A percentile compares a stretch with the other conserved stretches of the same genome.
phyloP scores from a whole-genome alignment of 768 basidiomycete species.

The Boletellus ananas region DNA sequence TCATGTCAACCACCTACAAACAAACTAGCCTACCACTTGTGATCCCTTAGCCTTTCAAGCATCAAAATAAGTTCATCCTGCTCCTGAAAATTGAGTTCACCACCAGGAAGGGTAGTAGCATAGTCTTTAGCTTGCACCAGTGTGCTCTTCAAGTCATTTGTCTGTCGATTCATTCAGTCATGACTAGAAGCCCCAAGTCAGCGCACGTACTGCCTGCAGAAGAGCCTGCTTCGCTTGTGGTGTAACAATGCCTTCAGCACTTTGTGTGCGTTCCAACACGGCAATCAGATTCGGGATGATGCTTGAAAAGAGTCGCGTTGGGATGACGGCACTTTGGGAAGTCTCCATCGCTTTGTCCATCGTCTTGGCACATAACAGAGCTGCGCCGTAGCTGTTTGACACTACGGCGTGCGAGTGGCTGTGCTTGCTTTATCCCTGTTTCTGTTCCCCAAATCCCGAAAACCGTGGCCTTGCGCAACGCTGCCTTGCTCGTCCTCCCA shows the following conservation, averaged over 20 bases:
- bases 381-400: not conserved
- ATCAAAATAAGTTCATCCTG: conserved; percentile 70
- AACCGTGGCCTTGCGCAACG: not conserved
- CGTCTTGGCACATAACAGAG: not conserved
- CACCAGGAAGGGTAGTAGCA: conserved; percentile 60
- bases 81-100: conserved; percentile 63
- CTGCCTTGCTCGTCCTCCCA: not conserved
- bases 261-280: conserved; percentile 59
- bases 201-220: conserved; percentile 54
- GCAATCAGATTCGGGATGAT: conserved; percentile 58
- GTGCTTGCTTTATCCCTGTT: conserved; percentile 4
- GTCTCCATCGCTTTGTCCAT: conserved; percentile 6
- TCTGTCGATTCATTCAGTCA: conserved; percentile 39
- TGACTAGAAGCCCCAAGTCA: not conserved
- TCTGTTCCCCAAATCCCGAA: not conserved
- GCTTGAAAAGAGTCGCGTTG: conserved; percentile 49
- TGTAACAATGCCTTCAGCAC: conserved; percentile 49
- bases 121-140: conserved; percentile 58
- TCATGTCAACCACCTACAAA: not conserved
- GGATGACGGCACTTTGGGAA: conserved; percentile 25
- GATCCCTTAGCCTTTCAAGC: conserved; percentile 58
- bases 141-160: conserved; percentile 64
- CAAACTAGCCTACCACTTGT: conserved; percentile 38
- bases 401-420: conserved; percentile 9
- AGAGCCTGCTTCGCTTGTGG: conserved; percentile 63